phyloP scores from a whole-genome alignment of 192 early-diverging fungal genomes.

The Tieghemiomyces parasiticus region DNA sequence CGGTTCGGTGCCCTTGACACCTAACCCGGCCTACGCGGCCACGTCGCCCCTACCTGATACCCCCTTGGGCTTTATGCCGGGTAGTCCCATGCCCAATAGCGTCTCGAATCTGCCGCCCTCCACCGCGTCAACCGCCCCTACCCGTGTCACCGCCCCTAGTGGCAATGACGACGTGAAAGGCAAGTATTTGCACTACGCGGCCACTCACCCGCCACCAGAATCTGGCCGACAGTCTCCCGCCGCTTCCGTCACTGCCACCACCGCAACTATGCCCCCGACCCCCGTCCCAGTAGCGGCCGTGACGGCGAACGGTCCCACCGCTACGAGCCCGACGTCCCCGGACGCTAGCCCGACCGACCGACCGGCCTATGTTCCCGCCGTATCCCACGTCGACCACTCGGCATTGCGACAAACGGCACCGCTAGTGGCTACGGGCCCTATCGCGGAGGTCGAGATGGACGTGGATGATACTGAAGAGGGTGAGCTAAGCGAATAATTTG shows the following conservation, averaged over 20 bases:
- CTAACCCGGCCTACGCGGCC: neutral
- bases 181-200: too few relatives aligned
- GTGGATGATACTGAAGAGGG: neutral
- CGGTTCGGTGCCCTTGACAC: neutral
- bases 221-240: too few relatives aligned
- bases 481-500: slow-evolving; percentile 11
- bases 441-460: slow-evolving; percentile 3
- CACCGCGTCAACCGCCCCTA: neutral
- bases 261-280: too few relatives aligned
- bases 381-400: neutral
- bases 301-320: too few relatives aligned
- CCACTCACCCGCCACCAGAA: too few relatives aligned
- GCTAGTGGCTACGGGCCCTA: neutral
- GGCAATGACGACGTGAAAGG: too few relatives aligned
- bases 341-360: too few relatives aligned
- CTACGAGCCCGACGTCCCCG: too few relatives aligned
- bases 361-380: neutral
- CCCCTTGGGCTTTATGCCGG: neutral
- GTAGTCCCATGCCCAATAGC: neutral
- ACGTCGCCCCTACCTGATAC: slow-evolving; percentile 5
- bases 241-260: too few relatives aligned
- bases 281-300: too few relatives aligned
- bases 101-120: neutral
- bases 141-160: too few relatives aligned
- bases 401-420: neutral